Evolutionary conservation across 2,329 filamentous ascomycete genomes (phyloP).

Genomic region (Phaeosphaeriaceae sp.): DNA sequence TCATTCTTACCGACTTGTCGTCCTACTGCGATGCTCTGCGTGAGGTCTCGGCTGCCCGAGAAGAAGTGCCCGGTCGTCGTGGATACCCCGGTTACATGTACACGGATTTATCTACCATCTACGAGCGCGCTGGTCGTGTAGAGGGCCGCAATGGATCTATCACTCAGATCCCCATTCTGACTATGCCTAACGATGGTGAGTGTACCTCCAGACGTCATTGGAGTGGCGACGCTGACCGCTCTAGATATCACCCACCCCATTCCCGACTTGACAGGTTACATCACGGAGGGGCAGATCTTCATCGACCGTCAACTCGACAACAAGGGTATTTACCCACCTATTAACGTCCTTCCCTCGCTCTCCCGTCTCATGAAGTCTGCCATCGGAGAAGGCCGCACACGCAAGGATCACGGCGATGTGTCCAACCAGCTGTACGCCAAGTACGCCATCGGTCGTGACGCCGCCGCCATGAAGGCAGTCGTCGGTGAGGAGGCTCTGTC

Average conservation of each 20-base stretch:
- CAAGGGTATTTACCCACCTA: slow-evolving; percentile 97
- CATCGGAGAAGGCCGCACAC: slow-evolving; percentile 95
- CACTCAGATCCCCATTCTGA: slow-evolving; percentile 97
- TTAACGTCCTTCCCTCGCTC: slow-evolving; percentile 96
- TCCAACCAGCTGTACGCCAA: slow-evolving; percentile 99
- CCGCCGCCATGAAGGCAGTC: slow-evolving; percentile 98
- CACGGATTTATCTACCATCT: slow-evolving; percentile 99
- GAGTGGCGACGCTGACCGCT: slow-evolving; percentile 24
- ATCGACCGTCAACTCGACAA: slow-evolving; percentile 93
- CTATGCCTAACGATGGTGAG: slow-evolving; percentile 96
- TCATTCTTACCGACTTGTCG: slow-evolving; percentile 97
- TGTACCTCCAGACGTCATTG: too few relatives aligned
- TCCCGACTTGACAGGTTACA: slow-evolving; percentile 97
- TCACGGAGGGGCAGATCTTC: slow-evolving; percentile 98
- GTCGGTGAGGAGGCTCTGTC: slow-evolving; percentile 97
- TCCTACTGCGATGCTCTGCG: slow-evolving; percentile 98
- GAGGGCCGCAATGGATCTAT: slow-evolving; percentile 97
- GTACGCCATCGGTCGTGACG: slow-evolving; percentile 98
- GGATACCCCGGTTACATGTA: slow-evolving; percentile 99
- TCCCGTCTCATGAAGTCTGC: slow-evolving; percentile 99
- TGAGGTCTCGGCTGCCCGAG: slow-evolving; percentile 96
- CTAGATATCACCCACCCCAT: slow-evolving; percentile 96
- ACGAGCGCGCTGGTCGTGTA: slow-evolving; percentile 98
- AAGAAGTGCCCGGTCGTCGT: slow-evolving; percentile 98
- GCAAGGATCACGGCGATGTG: slow-evolving; percentile 96